Evolutionary conservation across 768 basidiomycete species (phyloP).

Genomic region (Leccinum truebloodii): DNA sequence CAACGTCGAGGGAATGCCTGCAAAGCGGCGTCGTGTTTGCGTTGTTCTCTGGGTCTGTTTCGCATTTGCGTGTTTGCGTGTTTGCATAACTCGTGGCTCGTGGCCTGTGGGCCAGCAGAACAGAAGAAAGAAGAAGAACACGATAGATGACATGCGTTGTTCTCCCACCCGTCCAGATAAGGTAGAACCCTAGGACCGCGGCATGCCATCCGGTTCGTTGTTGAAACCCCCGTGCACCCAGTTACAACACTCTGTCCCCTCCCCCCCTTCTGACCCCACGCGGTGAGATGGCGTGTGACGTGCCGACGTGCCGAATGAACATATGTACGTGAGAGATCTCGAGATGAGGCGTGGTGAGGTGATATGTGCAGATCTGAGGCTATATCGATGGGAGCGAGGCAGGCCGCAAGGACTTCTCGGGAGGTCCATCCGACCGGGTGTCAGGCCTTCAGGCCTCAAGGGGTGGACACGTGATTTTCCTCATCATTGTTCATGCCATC

Average conservation of each 20-base stretch:
- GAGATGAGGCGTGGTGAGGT: not conserved
- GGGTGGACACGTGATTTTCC: not conserved
- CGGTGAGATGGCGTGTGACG: not conserved
- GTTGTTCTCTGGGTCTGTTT: not conserved
- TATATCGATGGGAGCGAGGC: not conserved
- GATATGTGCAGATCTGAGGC: too few relatives aligned
- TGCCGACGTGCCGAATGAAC: not conserved
- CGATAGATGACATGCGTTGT: constrained; percentile 2
- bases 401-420: not conserved
- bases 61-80: not conserved
- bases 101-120: not conserved
- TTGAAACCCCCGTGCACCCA: not conserved
- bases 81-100: not conserved
- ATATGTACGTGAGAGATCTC: not conserved
- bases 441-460: not conserved
- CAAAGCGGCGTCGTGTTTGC: not conserved
- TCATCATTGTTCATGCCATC: not conserved
- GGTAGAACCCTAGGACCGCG: constrained; percentile 5
- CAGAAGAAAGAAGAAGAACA: constrained; percentile 6
- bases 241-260: not conserved
- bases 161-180: constrained; percentile 1
- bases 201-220: not conserved
- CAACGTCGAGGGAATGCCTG: not conserved
- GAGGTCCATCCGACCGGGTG: not conserved
- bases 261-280: not conserved